These are phyloP conservation scores for Vitis rotundifolia DNA, from an alignment of 164 flowering plant species.

Conservation along the genomic window DNA sequence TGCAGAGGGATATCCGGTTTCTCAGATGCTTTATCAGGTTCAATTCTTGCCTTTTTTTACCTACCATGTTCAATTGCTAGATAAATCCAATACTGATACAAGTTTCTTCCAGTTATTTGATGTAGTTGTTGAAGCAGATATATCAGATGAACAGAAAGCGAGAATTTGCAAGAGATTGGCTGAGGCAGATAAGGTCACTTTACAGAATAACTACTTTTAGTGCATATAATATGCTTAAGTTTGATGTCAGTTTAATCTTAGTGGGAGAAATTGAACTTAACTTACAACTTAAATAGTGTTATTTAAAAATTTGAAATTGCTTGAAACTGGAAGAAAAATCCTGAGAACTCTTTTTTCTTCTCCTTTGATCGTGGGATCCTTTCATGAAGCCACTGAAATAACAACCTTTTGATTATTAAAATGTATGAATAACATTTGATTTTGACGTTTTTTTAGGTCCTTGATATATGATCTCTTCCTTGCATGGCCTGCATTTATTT, in stretches of 20 bases:
- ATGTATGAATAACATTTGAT: too few relatives aligned
- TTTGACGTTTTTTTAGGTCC: too few relatives aligned
- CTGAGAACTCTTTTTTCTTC: too few relatives aligned
- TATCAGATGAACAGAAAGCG: constrained; percentile 91
- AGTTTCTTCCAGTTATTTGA: constrained; percentile 67
- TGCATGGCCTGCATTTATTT: too few relatives aligned
- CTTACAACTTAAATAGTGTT: neutral
- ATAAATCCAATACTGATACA: constrained; percentile 13
- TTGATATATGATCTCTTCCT: too few relatives aligned
- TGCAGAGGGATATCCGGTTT: constrained; percentile 95
- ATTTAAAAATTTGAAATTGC: neutral
- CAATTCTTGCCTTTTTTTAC: neutral
- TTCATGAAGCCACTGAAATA: too few relatives aligned
- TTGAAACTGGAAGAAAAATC: neutral
- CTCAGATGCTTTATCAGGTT: constrained; percentile 95
- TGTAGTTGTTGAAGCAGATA: constrained; percentile 65
- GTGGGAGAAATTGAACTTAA: too few relatives aligned
- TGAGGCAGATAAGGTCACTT: constrained; percentile 82
- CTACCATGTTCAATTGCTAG: neutral
- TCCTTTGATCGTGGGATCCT: too few relatives aligned
- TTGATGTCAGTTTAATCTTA: neutral
- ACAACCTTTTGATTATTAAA: too few relatives aligned
- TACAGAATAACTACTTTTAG: neutral
- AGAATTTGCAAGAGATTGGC: constrained; percentile 80
- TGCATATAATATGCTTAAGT: neutral